Evolutionary conservation across 164 flowering plant genomes (phyloP), one percentile per base, ranked within the genome.

Genomic region (Berberis vulgaris): DNA sequence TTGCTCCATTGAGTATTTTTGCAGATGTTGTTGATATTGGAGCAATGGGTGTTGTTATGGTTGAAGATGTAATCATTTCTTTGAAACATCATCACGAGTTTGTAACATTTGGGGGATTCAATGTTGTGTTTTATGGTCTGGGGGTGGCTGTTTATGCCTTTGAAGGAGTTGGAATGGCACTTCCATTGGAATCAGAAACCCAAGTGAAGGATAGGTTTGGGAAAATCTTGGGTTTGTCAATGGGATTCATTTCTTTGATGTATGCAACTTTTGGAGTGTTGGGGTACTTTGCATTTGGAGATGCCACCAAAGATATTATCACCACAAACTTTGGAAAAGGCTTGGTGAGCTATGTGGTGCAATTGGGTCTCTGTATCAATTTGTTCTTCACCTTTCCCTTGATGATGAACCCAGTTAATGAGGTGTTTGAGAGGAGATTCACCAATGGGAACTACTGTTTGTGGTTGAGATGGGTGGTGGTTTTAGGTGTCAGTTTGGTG

Each of bases 361-460:
- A 92, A 53, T 13, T 89, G 59, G 96, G 95, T 12, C 74, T 92
- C 38, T 82, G 86, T 41, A 65, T 92, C 7, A 92, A 92, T 71
- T 76, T 92, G 56, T 89, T 92, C 76, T 77, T 89, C 61, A 79
- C 96, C 0, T 81, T 89, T 65, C 96, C 96, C 0, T 58, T 87
- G 83, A 92, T 92, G 98, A 87, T 92, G 98, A 81, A 92, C 61
- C 98, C 98, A 1, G 98, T 86, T 43, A 87, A 83, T 68, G 98
- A 92, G 66, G 86, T 89, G 6, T 67, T 82, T 9, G 96, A 89
- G 74, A 82, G 98, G 69, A 63, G 91, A 60, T 73, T 80, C 42
- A 77, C 74, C 60, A 75, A 66, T 6, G 86, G 85, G 1, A 76
- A 77, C 54, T 89, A 81, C 64, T 71, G 79, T 58, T 2, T 87